Evolutionary conservation across 2,329 filamentous ascomycete species (phyloP), one percentile per base, ranked within the genome.

Genomic region (Fusarium sp.): DNA sequence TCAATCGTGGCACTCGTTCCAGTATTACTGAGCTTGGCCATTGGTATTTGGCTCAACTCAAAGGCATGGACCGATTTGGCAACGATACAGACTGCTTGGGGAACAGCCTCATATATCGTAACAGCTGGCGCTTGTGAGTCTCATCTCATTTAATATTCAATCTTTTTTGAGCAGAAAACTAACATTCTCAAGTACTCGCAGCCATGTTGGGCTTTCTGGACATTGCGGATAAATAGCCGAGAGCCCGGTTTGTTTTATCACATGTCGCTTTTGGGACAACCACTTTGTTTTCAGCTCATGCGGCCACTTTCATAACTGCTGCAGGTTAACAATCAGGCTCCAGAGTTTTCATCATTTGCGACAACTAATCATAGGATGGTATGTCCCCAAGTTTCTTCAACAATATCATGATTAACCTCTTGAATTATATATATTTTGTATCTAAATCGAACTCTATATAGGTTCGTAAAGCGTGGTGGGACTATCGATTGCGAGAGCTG

Each of bases 331-430:
- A 16, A 33, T n/a, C 46, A 38, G 44, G 44, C n/a, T 18, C 10
- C 1, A 5, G 25, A 8, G 0, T 4, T 8, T 23, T 18, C 11
- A 10, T 11, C 35, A 23, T 8, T 4, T 11, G 4, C 5, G 5
- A 11, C 3, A 4, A 41, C 2, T n/a, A 4, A 7, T 29, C 4
- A 5, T 33, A n/a, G n/a, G n/a, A n/a, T n/a, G n/a, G n/a, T n/a
- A n/a, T n/a, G n/a, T n/a, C n/a, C n/a, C n/a, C n/a, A n/a, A 31
- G 29, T 31, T 31, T 23, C 3, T 1, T 10, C 2, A 18, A n/a
- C 5, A n/a, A 16, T 41, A 16, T n/a, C 0, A 2, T 25, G 10
- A 12, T 19, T 12, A 0, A 25, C 23, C 23, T 19, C 16, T 25
- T 5, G 15, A 45, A 14, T 15, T 15, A 3, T 27, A 15, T 0